Conservation (phyloP, 2,329 filamentous ascomycete species). For the Paracoccidioides brasiliensis region DNA sequence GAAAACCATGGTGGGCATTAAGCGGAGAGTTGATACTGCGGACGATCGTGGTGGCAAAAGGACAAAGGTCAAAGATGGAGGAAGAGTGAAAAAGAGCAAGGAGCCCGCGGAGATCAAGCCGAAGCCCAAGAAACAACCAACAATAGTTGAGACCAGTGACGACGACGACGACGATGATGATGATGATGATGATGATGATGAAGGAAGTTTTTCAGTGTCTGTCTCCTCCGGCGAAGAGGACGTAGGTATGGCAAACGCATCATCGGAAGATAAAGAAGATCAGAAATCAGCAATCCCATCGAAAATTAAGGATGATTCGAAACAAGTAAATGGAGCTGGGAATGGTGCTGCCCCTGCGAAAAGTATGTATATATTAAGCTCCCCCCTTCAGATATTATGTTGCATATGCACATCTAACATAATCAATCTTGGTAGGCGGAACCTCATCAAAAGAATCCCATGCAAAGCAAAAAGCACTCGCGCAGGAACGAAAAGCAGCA, state of each 20-base stretch:
- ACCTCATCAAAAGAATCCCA: conserved; percentile 65
- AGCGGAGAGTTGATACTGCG: conserved; percentile 26
- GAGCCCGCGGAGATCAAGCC: background rate
- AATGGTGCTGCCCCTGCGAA: conserved; percentile 6
- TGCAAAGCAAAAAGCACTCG: conserved; percentile 79
- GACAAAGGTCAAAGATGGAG: conserved; percentile 22
- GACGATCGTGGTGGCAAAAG: conserved; percentile 30
- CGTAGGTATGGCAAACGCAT: conserved; percentile 31
- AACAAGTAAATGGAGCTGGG: conserved; percentile 9
- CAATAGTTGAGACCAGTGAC: conserved; percentile 29
- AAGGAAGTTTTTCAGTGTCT: background rate
- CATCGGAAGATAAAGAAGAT: conserved; percentile 22
- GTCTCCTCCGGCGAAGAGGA: conserved; percentile 33
- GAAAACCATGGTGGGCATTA: conserved; percentile 28
- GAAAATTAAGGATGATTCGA: conserved; percentile 15
- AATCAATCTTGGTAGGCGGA: conserved; percentile 35
- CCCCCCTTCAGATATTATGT: background rate
- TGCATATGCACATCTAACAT: background rate
- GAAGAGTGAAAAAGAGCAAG: conserved; percentile 13
- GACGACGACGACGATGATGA: conserved; percentile 35
- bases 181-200: conserved; percentile 19
- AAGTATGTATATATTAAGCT: conserved; percentile 13
- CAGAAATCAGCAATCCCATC: background rate
- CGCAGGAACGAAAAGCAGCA: conserved; percentile 75
- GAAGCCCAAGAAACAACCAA: conserved; percentile 25